These are phyloP conservation scores for sunflower (Helianthus annuus) DNA, from an alignment of 129 eudicot species.

Conservation along the genomic window DNA sequence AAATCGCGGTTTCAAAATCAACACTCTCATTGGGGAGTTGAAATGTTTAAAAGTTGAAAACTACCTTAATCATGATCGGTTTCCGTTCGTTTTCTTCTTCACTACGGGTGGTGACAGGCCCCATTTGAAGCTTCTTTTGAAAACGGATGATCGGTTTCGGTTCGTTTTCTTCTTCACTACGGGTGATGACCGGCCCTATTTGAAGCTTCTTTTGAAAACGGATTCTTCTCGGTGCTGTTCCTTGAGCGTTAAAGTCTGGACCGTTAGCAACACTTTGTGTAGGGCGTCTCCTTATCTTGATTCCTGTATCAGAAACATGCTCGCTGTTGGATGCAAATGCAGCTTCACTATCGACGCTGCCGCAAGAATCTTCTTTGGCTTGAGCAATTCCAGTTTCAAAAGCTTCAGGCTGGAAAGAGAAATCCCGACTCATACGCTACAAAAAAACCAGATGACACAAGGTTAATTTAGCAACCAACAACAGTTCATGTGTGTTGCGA, in stretches of 20 bases:
- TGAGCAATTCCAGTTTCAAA: slow-evolving; percentile 12
- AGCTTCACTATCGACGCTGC: slow-evolving; percentile 24
- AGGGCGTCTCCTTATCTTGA: slow-evolving; percentile 40
- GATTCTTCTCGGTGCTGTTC: slow-evolving; percentile 75
- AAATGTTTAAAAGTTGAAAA: background rate
- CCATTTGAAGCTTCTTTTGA: slow-evolving; percentile 40
- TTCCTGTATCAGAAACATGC: slow-evolving; percentile 30
- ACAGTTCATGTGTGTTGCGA: background rate
- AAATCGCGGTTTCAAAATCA: slow-evolving; percentile 18
- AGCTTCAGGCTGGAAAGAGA: slow-evolving; percentile 1
- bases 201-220: slow-evolving; percentile 50
- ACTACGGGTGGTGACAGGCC: slow-evolving; percentile 20
- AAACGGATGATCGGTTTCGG: slow-evolving; percentile 43
- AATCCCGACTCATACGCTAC: background rate
- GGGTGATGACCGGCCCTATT: slow-evolving; percentile 24
- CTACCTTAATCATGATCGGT: slow-evolving; percentile 37
- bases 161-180: slow-evolving; percentile 10
- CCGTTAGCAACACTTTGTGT: background rate
- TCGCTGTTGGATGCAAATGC: slow-evolving; percentile 19
- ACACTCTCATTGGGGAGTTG: background rate
- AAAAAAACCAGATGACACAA: background rate
- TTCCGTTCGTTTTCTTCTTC: slow-evolving; percentile 1
- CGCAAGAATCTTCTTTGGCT: slow-evolving; percentile 30
- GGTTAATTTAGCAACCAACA: background rate
- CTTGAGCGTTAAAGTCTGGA: slow-evolving; percentile 38